Evolutionary conservation across 1,284 basidiomycete genomes (phyloP), one percentile per base, ranked within the genome.

Genomic region (Grifola frondosa): DNA sequence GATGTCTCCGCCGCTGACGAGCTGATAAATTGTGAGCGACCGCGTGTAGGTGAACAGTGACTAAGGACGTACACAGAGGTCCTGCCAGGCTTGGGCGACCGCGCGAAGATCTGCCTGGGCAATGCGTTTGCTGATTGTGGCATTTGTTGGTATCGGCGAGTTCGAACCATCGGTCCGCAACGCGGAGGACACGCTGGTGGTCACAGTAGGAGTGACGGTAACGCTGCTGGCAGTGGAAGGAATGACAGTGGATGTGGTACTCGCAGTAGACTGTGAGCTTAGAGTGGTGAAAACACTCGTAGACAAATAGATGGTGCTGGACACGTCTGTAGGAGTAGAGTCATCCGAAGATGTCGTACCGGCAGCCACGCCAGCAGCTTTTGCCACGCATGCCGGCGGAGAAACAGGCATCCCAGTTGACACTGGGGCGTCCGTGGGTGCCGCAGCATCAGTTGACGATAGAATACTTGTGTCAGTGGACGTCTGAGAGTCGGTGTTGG

Each of bases 1-100:
- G 45, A 68, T 63, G 40, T 69, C 66, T 15, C 66, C 68, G 12
- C 67, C 68, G 45, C 67, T 67, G 12, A 30, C 52, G 21, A 55
- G 45, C 56, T 56, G 19, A 7, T 7, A 21, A n/a, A 20, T 22
- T 21, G 10, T 22, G 19, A 12, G 25, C n/a, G 16, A 17, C 15
- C 25, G 5, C 26, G 7, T 35, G 36, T 11, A 32, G 9, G 16
- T 26, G 2, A 7, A 17, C 13, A 17, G 16, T 29, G 32, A 23
- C n/a, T n/a, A 37, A 17, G 19, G 20, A 52, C 54, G 33, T 53
- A 57, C 56, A 30, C 60, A 61, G 25, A 62, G 57, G 37, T 50
- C 47, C 37, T 61, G 60, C 59, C 59, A 62, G 13, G 45, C 37
- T 42, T 58, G 52, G 7, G 57, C 58, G 30, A 62, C 54, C 15